Base-by-base conservation (phyloP, 2,329 filamentous ascomycete species). In the Endocalyx cinctus region DNA sequence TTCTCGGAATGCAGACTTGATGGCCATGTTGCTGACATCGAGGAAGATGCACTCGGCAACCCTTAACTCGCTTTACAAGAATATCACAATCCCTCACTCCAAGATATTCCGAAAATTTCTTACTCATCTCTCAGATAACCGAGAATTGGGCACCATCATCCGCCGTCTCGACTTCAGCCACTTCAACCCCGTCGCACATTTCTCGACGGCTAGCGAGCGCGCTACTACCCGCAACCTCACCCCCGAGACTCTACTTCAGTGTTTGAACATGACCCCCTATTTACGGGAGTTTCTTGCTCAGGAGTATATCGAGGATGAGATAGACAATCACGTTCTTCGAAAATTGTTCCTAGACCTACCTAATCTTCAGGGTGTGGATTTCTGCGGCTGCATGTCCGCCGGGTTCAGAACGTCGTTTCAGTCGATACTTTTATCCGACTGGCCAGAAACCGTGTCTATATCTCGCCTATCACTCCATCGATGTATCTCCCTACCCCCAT, bases 71-170 rank as follows among this genome's bases (percentile, higher is more conserved):
- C 72, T 92, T 30, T 90, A 90, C 64, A 74, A 77, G 45, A 79
- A 85, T 56, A 84, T 90, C 57, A 87, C 84, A 27, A 83, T 90
- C 46, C 85, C 86, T 5, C 85, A 89, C 66, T 90, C 86, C 17
- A 70, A 79, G 39, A 87, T 88, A 55, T 92, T 89, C 63, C 80
- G 80, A 54, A 90, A 90, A 61, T 87, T 88, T 47, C 72, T 88
- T 30, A 68, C 70, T 37, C 84, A 86, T 51, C 69, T 90, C 44
- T 66, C 68, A 28, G 64, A 74, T 38, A 79, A 88, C 54, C 75
- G 78, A 3, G 68, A 78, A 7, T 68, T 89, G 34, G 86, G 85
- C 28, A 82, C 78, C 25, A 78, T 89, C 48, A 84, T 90, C 27
- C 79, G 83, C 37, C 81, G 86, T 31, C 66, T 90, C 28, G 86